Evolutionary conservation across 179 eudicot genomes (phyloP), one percentile per base, ranked within the genome.

Genomic region (Beta lomatogona): DNA sequence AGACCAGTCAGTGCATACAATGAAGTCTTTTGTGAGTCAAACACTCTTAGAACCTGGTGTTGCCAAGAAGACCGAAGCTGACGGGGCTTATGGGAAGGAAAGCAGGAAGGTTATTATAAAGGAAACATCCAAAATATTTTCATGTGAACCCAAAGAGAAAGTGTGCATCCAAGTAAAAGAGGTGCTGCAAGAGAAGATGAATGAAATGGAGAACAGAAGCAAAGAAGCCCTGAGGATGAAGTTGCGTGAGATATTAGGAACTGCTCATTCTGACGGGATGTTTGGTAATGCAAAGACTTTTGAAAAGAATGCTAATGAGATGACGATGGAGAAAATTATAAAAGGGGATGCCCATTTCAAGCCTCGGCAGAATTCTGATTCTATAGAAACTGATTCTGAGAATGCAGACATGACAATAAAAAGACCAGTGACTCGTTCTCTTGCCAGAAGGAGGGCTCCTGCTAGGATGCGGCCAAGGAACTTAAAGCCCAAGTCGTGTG

Each of bases 381-480:
- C 96, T 64, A 94, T 92, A 73, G 97, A 96, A 86, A 88, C 88
- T 84, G 96, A 91, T 88, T 89, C 99, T 15, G 92, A 93, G 79
- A 83, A 80, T 76, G 89, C 81, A 65, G 86, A 73, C 76, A 70
- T 76, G 67, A 68, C 85, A 48, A 54, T 80, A 12, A 90, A 60
- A 85, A 85, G 87, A 81, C 94, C 91, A 19, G 79, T 90, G 68
- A 92, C 93, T 76, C 91, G 91, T 77, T 90, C 92, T 81, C 81
- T 72, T 83, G 74, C 89, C 67, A 80, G 87, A 73, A 90, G 83
- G 81, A 90, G 82, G 86, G 83, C 86, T 76, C 77, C 88, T 79
- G 76, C 86, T 83, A 86, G 66, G 79, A 77, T 67, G 55, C 82
- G 48, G 52, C 70, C 77, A 44, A 81, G 71, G 69, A 82, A 85